Evolutionary conservation across 2,329 filamentous ascomycete genomes (phyloP).

Genomic region (Aspergillus sp.): DNA sequence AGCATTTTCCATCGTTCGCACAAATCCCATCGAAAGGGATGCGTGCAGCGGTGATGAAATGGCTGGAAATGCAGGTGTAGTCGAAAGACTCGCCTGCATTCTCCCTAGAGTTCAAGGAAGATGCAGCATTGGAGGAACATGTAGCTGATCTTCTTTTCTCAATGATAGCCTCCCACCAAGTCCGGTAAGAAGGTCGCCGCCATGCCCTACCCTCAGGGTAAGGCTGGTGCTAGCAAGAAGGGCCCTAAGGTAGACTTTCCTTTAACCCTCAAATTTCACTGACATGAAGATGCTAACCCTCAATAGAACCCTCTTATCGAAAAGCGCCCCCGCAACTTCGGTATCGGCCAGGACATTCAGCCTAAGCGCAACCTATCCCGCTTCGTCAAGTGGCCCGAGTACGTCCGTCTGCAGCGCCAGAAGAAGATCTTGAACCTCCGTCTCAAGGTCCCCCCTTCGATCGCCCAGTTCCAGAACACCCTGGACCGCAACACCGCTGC

Average conservation of each 20-base stretch:
- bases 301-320: constrained; percentile 95
- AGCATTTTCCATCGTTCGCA: constrained; percentile 33
- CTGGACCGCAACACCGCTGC: constrained; percentile 95
- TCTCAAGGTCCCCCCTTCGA: constrained; percentile 94
- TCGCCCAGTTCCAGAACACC: constrained; percentile 96
- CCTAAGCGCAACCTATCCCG: constrained; percentile 89
- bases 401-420: constrained; percentile 94
- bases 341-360: constrained; percentile 98
- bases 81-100: constrained; percentile 42
- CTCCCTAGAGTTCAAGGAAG: constrained; percentile 94
- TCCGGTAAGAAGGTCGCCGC: constrained; percentile 93
- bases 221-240: constrained; percentile 86
- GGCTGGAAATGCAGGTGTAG: constrained; percentile 49
- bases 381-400: constrained; percentile 99
- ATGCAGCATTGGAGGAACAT: constrained; percentile 65
- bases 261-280: constrained; percentile 7
- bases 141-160: constrained; percentile 95
- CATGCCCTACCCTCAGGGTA: constrained; percentile 91
- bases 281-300: constrained; percentile 11
- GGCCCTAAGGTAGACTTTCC: constrained; percentile 75
- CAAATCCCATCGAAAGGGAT: constrained; percentile 23
- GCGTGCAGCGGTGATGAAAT: constrained; percentile 37
- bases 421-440: constrained; percentile 96
- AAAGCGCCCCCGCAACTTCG: constrained; percentile 95
- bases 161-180: constrained; percentile 99